Evolutionary conservation across 352 stramenopile species (phyloP).

Genomic region (Phytophthora sp.): DNA sequence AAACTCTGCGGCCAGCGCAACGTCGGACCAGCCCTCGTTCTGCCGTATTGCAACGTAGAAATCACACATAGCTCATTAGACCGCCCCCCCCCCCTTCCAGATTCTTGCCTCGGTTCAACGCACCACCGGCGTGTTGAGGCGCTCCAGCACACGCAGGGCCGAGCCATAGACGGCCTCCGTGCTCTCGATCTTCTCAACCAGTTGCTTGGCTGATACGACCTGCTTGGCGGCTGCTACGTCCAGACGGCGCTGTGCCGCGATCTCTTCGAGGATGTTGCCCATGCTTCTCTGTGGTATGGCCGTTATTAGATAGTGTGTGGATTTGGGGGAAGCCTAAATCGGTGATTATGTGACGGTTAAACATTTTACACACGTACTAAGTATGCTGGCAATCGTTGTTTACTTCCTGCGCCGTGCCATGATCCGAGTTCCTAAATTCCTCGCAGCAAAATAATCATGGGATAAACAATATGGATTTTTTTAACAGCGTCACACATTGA

Average conservation of each 20-base stretch:
- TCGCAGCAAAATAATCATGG: not conserved
- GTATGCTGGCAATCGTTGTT: too few relatives aligned
- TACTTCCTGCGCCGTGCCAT: not conserved
- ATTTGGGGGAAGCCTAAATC: constrained; percentile 3
- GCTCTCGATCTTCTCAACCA: constrained; percentile 75
- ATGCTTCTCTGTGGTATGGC: constrained; percentile 3
- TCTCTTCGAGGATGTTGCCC: constrained; percentile 83
- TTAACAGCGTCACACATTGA: constrained; percentile 7
- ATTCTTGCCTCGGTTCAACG: constrained; percentile 7
- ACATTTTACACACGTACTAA: too few relatives aligned
- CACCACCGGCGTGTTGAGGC: constrained; percentile 82
- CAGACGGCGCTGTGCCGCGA: constrained; percentile 71
- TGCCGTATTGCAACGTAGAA: constrained; percentile 28
- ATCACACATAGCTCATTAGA: constrained; percentile 6
- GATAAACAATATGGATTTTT: constrained; percentile 6
- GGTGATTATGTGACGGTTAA: constrained; percentile 7
- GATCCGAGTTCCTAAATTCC: not conserved
- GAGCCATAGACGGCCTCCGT: constrained; percentile 85
- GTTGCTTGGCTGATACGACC: constrained; percentile 43
- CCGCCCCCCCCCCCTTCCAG: not conserved
- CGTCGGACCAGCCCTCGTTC: constrained; percentile 63
- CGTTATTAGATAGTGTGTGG: too few relatives aligned
- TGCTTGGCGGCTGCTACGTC: constrained; percentile 73
- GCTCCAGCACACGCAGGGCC: constrained; percentile 87
- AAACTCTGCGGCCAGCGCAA: constrained; percentile 98